Base-by-base conservation (phyloP, 768 basidiomycete species). In the Exidia glandulosa region DNA sequence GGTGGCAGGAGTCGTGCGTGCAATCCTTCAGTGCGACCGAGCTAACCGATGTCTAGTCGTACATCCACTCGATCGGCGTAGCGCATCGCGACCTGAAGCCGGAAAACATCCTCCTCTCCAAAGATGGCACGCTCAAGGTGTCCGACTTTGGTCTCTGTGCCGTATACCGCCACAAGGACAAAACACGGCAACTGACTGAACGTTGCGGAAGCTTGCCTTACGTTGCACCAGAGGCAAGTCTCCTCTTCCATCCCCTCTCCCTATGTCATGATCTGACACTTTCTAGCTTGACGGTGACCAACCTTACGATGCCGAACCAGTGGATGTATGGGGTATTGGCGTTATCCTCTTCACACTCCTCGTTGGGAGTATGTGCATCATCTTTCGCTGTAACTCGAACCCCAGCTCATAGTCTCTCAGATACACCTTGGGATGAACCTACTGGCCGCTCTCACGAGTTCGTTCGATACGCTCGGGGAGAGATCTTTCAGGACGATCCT, bases 391-490 rank as follows among this genome's bases (percentile, higher is more conserved):
- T 25, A 2, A n/a, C 32, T 31, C 32, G 37, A 16, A 27, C 16
- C n/a, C 16, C 25, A 12, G 47, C 16, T 19, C 16, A 25, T 33
- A 29, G 50, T 3, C 29, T n/a, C 7, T 34, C 58, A 97, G 94
- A 96, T 67, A 97, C 96, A 0, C 96, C 96, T 2, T 98, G 96
- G 96, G 96, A 97, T 67, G 88, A 94, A 68, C 92, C 96, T 2
- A 91, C 93, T 0, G 65, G 70, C 1, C 75, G 2, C 63, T 89
- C 88, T 61, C 81, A 83, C 1, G 96, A 98, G 70, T 99, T 82
- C 66, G 69, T 72, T n/a, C 80, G 81, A 9, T 99, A 89, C 69
- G 67, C 87, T 1, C 78, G 79, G 0, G 91, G 92, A 3, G 75
- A 85, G 56, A 81, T 94, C 59, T 85, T 90, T 64, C 69, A 79